These are phyloP conservation scores for Microascus cirrosus DNA, from an alignment of 2,329 filamentous ascomycete species.

Conservation along the genomic window DNA sequence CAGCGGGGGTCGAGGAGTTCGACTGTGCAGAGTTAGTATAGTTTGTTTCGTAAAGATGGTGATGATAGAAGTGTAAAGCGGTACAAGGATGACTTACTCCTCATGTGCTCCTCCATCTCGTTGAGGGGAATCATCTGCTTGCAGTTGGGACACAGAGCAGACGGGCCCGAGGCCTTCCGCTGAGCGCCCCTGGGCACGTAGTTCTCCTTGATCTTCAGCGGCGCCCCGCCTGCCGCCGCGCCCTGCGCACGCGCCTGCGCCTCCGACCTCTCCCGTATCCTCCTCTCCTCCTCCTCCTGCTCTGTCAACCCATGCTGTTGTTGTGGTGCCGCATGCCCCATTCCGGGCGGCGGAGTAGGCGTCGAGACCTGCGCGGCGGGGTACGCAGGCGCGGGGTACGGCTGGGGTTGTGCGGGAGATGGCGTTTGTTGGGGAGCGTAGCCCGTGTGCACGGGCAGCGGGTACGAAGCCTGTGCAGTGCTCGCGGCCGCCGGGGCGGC, in stretches of 20 bases:
- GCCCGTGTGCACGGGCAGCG: conserved; percentile 32
- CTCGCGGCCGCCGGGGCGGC: neutral
- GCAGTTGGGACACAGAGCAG: conserved; percentile 85
- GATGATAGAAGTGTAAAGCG: neutral
- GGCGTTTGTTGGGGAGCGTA: conserved; percentile 25
- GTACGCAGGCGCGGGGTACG: conserved; percentile 15
- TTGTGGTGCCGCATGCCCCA: conserved; percentile 11
- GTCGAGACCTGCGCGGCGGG: conserved; percentile 14
- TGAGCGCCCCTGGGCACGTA: conserved; percentile 79
- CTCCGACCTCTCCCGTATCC: conserved; percentile 52
- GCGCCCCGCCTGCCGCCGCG: conserved; percentile 58
- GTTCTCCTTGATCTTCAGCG: conserved; percentile 87
- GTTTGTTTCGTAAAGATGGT: neutral
- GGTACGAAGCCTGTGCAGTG: conserved; percentile 17
- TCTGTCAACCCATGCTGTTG: conserved; percentile 25
- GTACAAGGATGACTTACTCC: conserved; percentile 44
- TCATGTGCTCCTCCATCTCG: conserved; percentile 86
- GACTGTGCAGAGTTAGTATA: conserved; percentile 42
- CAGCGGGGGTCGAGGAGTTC: conserved; percentile 87
- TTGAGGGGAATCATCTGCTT: conserved; percentile 77
- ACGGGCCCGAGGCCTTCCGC: conserved; percentile 38
- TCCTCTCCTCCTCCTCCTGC: conserved; percentile 51
- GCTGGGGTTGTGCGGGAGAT: conserved; percentile 20
- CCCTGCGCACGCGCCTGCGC: conserved; percentile 56
- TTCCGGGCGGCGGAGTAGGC: conserved; percentile 10